Conservation (phyloP, 108 stramenopile genomes). For the Pseudonitzschia multiseries region DNA sequence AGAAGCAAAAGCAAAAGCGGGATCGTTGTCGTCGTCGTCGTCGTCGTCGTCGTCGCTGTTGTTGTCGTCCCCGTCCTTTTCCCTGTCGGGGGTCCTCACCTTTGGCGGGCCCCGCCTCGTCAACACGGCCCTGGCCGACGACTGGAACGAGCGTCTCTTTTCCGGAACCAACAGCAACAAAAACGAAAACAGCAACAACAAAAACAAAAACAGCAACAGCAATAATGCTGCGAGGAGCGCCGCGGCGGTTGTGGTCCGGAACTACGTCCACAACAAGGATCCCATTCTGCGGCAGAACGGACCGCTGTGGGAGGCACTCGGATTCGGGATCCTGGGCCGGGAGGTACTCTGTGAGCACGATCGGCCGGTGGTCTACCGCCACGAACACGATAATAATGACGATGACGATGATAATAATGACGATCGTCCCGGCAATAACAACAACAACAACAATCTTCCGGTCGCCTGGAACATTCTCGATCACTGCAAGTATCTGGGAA, state of each 20-base stretch:
- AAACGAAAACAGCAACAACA: no score
- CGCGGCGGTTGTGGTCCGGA: constrained; percentile 22
- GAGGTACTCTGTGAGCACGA: constrained; percentile 58
- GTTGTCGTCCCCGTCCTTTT: no score
- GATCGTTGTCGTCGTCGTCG: no score
- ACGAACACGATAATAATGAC: no score
- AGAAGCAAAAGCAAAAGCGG: constrained; percentile 2
- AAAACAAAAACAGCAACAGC: no score
- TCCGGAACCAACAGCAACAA: no score
- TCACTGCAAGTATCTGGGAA: constrained; percentile 50
- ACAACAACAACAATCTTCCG: constrained; percentile 12
- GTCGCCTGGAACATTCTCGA: constrained; percentile 47
- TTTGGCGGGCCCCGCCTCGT: constrained; percentile 63
- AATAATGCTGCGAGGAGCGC: no score
- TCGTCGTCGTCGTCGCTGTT: no score
- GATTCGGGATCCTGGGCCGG: constrained; percentile 50
- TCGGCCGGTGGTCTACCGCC: constrained; percentile 25
- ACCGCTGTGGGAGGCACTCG: constrained; percentile 56
- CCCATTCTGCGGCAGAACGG: constrained; percentile 59
- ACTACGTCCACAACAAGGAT: constrained; percentile 59
- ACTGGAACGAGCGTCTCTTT: constrained; percentile 34
- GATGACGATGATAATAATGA: no score
- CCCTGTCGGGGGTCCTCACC: constrained; percentile 40
- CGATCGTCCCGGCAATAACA: no score
- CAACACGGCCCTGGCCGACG: constrained; percentile 38